Evolutionary conservation across 2,329 filamentous ascomycete genomes (phyloP).

Genomic region (Diaporthe vaccinii): DNA sequence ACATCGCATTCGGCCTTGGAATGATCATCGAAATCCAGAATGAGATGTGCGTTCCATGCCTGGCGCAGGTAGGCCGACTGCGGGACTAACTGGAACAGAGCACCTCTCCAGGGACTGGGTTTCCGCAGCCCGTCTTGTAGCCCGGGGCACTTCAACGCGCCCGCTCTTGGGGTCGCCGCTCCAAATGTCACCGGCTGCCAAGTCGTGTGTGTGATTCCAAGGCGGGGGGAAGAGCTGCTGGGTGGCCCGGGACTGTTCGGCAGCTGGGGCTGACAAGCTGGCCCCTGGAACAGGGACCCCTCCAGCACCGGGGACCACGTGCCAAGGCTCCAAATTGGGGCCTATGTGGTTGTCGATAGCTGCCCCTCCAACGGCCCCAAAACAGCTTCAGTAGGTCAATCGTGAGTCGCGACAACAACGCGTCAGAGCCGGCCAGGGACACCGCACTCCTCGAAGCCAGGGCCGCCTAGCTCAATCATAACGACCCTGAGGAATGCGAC

Average conservation of each 20-base stretch:
- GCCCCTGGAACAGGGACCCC: conserved; percentile 21
- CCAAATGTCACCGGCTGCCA: background rate
- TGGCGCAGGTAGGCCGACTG: background rate
- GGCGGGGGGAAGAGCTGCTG: background rate
- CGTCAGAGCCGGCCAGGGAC: background rate
- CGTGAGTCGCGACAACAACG: conserved; percentile 28
- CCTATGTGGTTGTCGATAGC: conserved; percentile 1
- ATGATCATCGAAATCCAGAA: conserved; percentile 26
- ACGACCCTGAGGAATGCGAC: background rate
- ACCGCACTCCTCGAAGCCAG: background rate
- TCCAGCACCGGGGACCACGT: conserved; percentile 10
- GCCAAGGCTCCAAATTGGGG: conserved; percentile 3
- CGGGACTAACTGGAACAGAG: background rate
- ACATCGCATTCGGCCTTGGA: conserved; percentile 23
- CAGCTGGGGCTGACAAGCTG: conserved; percentile 16
- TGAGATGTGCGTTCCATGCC: conserved; percentile 19
- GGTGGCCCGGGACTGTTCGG: background rate
- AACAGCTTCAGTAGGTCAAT: background rate
- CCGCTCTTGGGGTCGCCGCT: background rate
- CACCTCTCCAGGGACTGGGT: background rate
- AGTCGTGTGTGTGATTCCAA: background rate
- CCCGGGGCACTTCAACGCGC: background rate
- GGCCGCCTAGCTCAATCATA: background rate
- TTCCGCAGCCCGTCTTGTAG: background rate
- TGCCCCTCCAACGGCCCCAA: conserved; percentile 25